Conservation (phyloP, 768 basidiomycete genomes). For the Amanita muscaria region DNA sequence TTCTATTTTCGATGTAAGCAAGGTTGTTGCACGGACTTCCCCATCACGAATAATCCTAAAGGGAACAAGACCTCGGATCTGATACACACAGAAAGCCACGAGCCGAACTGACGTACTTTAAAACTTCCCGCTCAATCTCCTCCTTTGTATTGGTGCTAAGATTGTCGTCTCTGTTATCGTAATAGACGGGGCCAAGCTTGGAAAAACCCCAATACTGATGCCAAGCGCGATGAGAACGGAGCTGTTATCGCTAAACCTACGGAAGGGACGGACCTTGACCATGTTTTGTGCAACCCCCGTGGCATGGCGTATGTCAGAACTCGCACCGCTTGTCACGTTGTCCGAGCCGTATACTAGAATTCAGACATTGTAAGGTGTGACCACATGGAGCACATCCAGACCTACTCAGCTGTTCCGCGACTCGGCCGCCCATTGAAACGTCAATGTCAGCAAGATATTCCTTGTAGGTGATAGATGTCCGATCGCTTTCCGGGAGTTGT, state of each 20-base stretch:
- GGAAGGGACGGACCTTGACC: conserved; percentile 68
- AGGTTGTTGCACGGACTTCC: conserved; percentile 52
- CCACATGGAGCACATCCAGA: no score
- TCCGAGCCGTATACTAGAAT: conserved; percentile 75
- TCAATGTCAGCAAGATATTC: conserved; percentile 81
- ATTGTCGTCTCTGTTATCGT: conserved; percentile 60
- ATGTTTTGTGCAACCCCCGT: conserved; percentile 74
- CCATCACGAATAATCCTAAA: conserved; percentile 58
- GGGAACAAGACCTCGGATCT: conserved; percentile 16
- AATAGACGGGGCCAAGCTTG: conserved; percentile 77
- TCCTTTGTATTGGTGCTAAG: conserved; percentile 72
- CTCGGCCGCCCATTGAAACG: conserved; percentile 89
- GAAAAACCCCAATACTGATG: conserved; percentile 72
- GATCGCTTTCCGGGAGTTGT: conserved; percentile 70
- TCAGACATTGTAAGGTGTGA: conserved; percentile 10
- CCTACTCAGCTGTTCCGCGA: conserved; percentile 86
- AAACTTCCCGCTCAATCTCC: conserved; percentile 83
- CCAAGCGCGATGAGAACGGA: not conserved
- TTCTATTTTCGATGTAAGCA: conserved; percentile 58
- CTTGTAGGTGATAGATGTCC: conserved; percentile 58
- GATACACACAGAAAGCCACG: conserved; percentile 7
- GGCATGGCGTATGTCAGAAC: conserved; percentile 77
- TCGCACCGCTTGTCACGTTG: conserved; percentile 86
- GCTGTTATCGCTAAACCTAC: no score
- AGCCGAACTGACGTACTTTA: conserved; percentile 70